Percentiles rank a stretch among this genome's conserved stretches.
phyloP scores from a whole-genome alignment of 2,329 filamentous ascomycete genomes.

The Fulvia fulva region DNA sequence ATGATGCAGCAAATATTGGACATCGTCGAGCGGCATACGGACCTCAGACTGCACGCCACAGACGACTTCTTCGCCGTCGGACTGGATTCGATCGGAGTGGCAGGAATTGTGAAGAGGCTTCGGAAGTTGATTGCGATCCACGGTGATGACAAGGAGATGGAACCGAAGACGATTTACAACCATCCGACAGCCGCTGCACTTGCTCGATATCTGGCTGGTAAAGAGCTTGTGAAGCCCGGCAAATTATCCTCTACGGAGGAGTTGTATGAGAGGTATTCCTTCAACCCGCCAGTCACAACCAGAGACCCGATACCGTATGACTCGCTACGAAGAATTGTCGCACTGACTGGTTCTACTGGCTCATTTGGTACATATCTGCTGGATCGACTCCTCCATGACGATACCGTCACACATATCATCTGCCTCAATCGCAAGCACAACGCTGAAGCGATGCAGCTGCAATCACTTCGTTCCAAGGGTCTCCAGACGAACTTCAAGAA shows the following conservation, averaged over 20 bases:
- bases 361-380: constrained; percentile 36
- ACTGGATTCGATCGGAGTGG: constrained; percentile 36
- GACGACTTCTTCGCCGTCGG: constrained; percentile 14
- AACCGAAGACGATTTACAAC: constrained; percentile 34
- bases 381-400: constrained; percentile 27
- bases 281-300: constrained; percentile 17
- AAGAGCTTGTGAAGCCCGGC: background rate
- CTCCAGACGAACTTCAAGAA: constrained; percentile 21
- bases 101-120: constrained; percentile 25
- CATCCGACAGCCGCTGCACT: constrained; percentile 43
- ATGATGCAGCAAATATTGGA: constrained; percentile 11
- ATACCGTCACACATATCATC: constrained; percentile 27
- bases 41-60: constrained; percentile 3
- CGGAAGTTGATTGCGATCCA: constrained; percentile 15
- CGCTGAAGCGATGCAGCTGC: constrained; percentile 20
- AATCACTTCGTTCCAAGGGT: constrained; percentile 19
- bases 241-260: constrained; percentile 8
- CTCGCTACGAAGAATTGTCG: constrained; percentile 15
- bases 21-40: constrained; percentile 3
- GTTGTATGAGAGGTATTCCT: constrained; percentile 30
- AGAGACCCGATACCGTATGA: constrained; percentile 4
- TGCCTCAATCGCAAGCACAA: constrained; percentile 29
- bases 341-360: constrained; percentile 37
- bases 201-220: constrained; percentile 33
- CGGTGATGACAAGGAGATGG: constrained; percentile 36